Evolutionary conservation across 73 alveolate species (phyloP), one percentile per base, ranked within the genome.

Genomic region (Vitrella brassicaformis): DNA sequence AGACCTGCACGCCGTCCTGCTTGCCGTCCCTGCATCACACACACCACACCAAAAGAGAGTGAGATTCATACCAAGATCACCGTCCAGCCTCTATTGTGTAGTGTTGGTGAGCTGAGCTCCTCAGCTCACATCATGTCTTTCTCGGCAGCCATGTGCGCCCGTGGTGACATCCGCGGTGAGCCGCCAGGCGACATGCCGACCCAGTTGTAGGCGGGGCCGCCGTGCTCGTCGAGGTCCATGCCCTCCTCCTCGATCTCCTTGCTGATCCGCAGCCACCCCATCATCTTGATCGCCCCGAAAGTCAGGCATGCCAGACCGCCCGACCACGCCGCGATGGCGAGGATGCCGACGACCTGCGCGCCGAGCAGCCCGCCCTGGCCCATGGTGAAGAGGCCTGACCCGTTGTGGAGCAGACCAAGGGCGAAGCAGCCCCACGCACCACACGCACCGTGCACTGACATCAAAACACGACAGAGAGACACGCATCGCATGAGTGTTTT

Each of bases 241-340:
- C 82, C 82, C 71, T 47, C 75, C n/a, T 10, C 68, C 66, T 75
- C 76, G 47, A 31, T 64, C 29, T 73, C 71, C 72, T 73, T 73
- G 67, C 65, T 32, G 80, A 66, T 66, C n/a, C 80, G 72, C 46
- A 73, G 46, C 31, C 56, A 30, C 27, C 80, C 73, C 10, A 73
- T 66, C 73, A 0, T 47, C 71, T 72, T 72, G 65, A 72, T 27
- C 25, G 10, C 45, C 65, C 47, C 28, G 79, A 72, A 72, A 0
- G 71, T 25, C 31, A 45, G 26, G 47, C 22, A 0, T 27, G n/a
- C n/a, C n/a, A n/a, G n/a, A n/a, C n/a, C n/a, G n/a, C n/a, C n/a
- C n/a, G 76, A 71, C 19, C 27, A 32, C 46, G 30, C 25, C 74
- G 65, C 0, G 74, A 29, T 10, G 65, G 31, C 31, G 31, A 19